phyloP scores from a whole-genome alignment of 148 eudicot species.

The Pharnaceum exiguum region DNA sequence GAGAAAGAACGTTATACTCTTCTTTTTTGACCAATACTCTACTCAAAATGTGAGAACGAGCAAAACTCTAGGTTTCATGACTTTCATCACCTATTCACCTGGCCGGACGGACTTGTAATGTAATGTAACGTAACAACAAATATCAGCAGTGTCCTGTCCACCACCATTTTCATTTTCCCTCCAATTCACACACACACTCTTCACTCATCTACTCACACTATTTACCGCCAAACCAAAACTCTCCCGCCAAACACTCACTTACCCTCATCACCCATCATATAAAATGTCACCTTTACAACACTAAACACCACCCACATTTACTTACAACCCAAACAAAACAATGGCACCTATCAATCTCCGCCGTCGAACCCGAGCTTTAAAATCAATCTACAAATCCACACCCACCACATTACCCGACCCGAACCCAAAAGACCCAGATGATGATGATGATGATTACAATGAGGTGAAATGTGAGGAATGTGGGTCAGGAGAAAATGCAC shows the following conservation, averaged over 20 bases:
- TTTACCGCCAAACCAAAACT: constrained; percentile 18
- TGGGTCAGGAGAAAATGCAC: constrained; percentile 48
- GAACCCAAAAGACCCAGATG: constrained; percentile 5
- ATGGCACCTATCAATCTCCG: not conserved
- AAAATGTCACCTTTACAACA: not conserved
- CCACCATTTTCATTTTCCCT: too few species aligned
- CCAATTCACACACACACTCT: too few species aligned
- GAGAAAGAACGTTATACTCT: too few species aligned
- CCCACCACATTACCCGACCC: not conserved
- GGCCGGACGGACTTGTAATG: too few species aligned
- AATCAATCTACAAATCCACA: constrained; percentile 17
- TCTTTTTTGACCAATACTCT: too few species aligned
- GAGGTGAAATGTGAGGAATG: constrained; percentile 60
- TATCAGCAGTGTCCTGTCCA: too few species aligned
- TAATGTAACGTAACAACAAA: too few species aligned
- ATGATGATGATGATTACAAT: constrained; percentile 24
- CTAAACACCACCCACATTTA: not conserved
- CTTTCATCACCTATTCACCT: too few species aligned
- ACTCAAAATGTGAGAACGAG: too few species aligned
- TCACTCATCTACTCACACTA: not conserved
- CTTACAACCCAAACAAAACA: not conserved
- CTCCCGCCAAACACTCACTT: constrained; percentile 2
- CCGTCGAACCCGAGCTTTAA: constrained; percentile 44
- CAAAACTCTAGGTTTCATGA: too few species aligned
- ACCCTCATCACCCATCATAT: not conserved